Evolutionary conservation across 192 early-diverging fungal species (phyloP).

Genomic region (Backusella luteola): DNA sequence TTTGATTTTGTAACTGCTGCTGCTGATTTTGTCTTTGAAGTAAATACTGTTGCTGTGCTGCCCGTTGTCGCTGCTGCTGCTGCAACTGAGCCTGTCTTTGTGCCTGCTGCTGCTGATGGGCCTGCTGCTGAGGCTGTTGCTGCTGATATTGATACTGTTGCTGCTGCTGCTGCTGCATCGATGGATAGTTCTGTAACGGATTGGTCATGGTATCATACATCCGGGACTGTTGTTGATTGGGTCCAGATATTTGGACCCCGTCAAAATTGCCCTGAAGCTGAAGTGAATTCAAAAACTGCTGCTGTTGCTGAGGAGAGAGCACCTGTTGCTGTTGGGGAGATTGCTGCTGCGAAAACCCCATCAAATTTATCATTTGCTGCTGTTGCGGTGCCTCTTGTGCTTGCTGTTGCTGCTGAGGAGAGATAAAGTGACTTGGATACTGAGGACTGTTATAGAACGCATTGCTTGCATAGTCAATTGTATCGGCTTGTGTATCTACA

Average conservation of each 20-base stretch:
- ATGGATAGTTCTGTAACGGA: not conserved
- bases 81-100: not conserved
- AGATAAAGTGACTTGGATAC: constrained; percentile 3
- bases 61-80: not conserved
- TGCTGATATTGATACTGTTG: not conserved
- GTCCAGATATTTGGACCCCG: constrained; percentile 18
- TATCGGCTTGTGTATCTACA: not conserved
- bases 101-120: not conserved
- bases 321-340: not conserved
- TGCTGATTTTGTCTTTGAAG: not conserved
- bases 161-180: constrained; percentile 7
- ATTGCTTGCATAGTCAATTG: constrained; percentile 6
- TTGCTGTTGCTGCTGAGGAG: not conserved
- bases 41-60: not conserved
- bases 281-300: not conserved
- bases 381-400: not conserved
- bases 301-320: not conserved
- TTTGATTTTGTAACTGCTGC: not conserved
- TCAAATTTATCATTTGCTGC: not conserved
- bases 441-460: constrained; percentile 10
- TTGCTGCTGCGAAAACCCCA: not conserved
- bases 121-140: constrained; percentile 1
- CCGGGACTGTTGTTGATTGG: constrained; percentile 13
- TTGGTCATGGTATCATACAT: constrained; percentile 11
- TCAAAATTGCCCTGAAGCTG: constrained; percentile 18